Evolutionary conservation across 23 red algal species (phyloP).

Genomic region (Gracilaria vermiculophylla): DNA sequence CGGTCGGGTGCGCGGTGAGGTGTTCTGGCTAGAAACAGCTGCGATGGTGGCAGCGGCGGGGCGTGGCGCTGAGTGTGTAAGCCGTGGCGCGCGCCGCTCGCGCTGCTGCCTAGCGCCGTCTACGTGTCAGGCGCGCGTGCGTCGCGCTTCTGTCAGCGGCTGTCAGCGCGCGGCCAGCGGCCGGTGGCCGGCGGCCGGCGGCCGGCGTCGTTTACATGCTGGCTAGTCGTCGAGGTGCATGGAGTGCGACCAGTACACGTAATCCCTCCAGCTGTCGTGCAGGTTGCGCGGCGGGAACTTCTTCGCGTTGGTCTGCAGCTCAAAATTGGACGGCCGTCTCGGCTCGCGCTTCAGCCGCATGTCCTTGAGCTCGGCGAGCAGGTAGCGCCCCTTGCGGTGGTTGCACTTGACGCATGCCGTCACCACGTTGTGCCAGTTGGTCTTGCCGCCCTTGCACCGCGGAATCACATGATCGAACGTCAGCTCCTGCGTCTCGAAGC

Average conservation of each 20-base stretch:
- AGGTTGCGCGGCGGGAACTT: constrained; percentile 79
- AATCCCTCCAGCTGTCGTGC: constrained; percentile 89
- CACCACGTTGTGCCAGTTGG: constrained; percentile 91
- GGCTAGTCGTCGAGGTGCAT: constrained; percentile 58
- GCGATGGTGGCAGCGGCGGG: no score
- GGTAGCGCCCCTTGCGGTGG: constrained; percentile 78
- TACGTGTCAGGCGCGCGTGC: background rate
- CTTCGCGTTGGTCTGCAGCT: constrained; percentile 73
- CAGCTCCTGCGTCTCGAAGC: constrained; percentile 58
- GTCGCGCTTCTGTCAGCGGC: background rate
- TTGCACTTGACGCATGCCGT: constrained; percentile 88
- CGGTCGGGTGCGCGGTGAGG: background rate
- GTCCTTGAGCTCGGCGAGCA: constrained; percentile 65
- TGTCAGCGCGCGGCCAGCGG: background rate
- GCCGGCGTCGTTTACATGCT: no score
- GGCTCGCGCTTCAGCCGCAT: constrained; percentile 62
- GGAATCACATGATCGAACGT: constrained; percentile 96
- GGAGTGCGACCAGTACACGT: constrained; percentile 82
- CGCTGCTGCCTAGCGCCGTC: background rate
- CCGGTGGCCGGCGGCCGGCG: no score
- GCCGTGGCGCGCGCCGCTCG: background rate
- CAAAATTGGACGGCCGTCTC: constrained; percentile 51
- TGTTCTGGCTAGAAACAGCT: no score
- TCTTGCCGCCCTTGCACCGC: constrained; percentile 79
- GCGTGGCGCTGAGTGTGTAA: no score